Evolutionary conservation across 345 rosid genomes (phyloP).

Genomic region (Salix dunnii): DNA sequence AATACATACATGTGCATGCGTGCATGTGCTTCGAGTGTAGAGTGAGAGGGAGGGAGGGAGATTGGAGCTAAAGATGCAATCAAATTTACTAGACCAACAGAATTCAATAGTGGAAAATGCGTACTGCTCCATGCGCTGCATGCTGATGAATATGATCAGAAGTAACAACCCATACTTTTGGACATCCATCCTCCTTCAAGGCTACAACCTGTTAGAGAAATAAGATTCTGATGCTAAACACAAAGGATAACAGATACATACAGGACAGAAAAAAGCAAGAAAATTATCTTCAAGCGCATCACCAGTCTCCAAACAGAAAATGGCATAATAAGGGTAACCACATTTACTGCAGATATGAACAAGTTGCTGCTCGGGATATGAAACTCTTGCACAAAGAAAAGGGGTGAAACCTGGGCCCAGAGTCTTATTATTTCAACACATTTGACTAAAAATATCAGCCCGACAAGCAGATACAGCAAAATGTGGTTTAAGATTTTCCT

Average conservation of each 20-base stretch:
- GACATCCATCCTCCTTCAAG: conserved; percentile 84
- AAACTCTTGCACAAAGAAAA: neutral
- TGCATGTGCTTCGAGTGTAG: too few species aligned
- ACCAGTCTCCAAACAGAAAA: neutral
- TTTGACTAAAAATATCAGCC: neutral
- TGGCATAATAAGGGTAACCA: neutral
- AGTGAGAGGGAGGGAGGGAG: too few species aligned
- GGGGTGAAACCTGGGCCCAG: neutral
- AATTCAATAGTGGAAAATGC: conserved; percentile 12
- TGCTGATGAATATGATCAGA: conserved; percentile 80
- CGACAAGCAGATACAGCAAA: neutral
- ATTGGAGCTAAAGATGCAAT: too few species aligned
- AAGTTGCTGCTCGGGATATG: neutral
- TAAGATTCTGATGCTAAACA: neutral
- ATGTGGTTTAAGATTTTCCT: neutral
- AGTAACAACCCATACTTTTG: conserved; percentile 92
- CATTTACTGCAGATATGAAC: neutral
- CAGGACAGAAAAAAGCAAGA: too few species aligned
- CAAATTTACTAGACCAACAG: too few species aligned
- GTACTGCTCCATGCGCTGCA: conserved; percentile 91
- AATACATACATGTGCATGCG: too few species aligned
- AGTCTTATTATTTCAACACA: neutral
- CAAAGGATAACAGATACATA: neutral
- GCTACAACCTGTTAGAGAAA: conserved; percentile 62
- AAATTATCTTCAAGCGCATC: neutral